Evolutionary conservation across 148 eudicot species (phyloP), one percentile per base, ranked within the genome.

Genomic region (Spergularia bocconei): DNA sequence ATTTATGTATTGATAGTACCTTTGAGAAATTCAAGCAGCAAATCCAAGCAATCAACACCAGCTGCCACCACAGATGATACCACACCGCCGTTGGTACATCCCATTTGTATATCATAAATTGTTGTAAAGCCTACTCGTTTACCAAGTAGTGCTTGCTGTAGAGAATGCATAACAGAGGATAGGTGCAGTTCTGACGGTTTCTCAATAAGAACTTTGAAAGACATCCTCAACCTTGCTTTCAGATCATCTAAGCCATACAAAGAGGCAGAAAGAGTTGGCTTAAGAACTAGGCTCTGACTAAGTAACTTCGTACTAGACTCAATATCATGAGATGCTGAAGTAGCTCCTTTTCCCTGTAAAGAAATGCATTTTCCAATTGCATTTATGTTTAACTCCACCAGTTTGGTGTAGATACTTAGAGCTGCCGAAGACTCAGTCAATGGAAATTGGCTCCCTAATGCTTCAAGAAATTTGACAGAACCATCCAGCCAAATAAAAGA

Each of bases 341-440:
- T 84, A 64, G 97, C 93, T 63, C 75, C 71, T 78, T 95, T 95
- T 52, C 91, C 96, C 78, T 92, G 96, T 63, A 92, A 88, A 23
- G 81, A 79, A 72, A 88, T 92, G 88, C 99, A 95, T 81, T 85
- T 92, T 71, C 99, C 99, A 57, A 92, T 85, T 72, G 87, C 91
- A 73, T 67, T 78, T 41, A 92, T 67, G 81, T 95, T 93, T 55
- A 95, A 81, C 57, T 84, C 87, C 56, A 95, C 74, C 51, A 92
- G 77, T 82, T 83, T 85, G 69, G 77, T 83, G 77, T 86, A 90
- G 56, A 84, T 69, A 72, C 78, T 62, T 77, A 78, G 73, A 62
- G 97, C 80, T 67, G 75, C 47, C 6, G 71, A 57, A 67, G 88
- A 82, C 76, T 82, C 81, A 50, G 80, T 76, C 21, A 71, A 70